Evolutionary conservation across 2,329 filamentous ascomycete genomes (phyloP).

Genomic region (Exophiala mesophila): DNA sequence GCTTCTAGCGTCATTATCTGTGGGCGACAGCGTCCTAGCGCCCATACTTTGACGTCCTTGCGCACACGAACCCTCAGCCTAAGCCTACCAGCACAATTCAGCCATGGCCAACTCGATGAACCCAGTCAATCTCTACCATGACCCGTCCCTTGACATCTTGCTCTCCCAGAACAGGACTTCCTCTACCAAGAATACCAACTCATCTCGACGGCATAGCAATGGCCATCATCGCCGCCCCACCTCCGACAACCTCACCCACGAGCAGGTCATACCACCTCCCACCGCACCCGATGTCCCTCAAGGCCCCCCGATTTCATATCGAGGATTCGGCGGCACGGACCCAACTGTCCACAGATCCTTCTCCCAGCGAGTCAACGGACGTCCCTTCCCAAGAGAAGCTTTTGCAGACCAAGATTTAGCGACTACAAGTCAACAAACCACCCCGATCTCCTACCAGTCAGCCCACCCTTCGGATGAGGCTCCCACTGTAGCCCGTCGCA

Average conservation of each 20-base stretch:
- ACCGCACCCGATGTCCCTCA: constrained; percentile 58
- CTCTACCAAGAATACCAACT: constrained; percentile 9
- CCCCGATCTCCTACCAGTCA: constrained; percentile 5
- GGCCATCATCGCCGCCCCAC: constrained; percentile 6
- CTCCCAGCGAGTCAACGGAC: constrained; percentile 26
- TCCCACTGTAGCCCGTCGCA: constrained; percentile 9
- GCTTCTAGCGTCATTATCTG: no score
- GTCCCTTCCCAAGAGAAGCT: constrained; percentile 25
- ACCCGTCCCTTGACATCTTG: constrained; percentile 22
- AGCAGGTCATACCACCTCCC: constrained; percentile 5
- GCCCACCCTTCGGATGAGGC: constrained; percentile 2
- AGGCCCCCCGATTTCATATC: constrained; percentile 55
- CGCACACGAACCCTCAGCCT: no score
- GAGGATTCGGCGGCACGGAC: constrained; percentile 41
- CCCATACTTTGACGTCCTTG: no score
- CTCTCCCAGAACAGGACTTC: constrained; percentile 7
- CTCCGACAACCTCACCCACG: constrained; percentile 9
- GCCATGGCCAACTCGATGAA: constrained; percentile 25
- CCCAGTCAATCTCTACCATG: constrained; percentile 24
- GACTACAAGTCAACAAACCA: constrained; percentile 2
- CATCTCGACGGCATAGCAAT: constrained; percentile 8
- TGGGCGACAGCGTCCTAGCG: no score
- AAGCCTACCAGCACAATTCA: no score
- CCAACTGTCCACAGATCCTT: constrained; percentile 24
- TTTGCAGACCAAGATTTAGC: constrained; percentile 20